Evolutionary conservation across 106 monocot species (phyloP), one percentile per base, ranked within the genome.

Genomic region (Allium fistulosum): DNA sequence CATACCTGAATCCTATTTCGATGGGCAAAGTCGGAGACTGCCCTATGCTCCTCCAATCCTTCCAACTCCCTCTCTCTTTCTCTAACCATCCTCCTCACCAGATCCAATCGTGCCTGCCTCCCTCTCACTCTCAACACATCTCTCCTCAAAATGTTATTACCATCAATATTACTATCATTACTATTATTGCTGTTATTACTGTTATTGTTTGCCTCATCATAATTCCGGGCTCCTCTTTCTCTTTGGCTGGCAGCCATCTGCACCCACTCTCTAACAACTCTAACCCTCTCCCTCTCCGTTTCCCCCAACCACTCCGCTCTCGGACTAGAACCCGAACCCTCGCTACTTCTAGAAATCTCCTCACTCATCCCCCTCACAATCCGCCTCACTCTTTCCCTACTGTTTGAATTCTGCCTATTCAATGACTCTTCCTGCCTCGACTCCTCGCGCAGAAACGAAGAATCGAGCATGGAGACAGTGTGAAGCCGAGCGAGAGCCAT

Each of bases 61-160:
- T 97, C 81, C 14, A 97, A 84, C 72, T 97, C 96, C 69, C 83
- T 81, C 82, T 92, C 74, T 75, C 96, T 77, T 58, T 97, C 96
- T 59, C 78, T 80, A 6, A 61, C 88, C 52, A 84, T 92, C 69
- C 96, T 83, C 92, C 68, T 80, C 13, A 92, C 74, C 72, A 97
- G 69, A 53, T 92, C 91, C 61, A 82, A 76, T 16, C 86, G 85
- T 6, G 91, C 88, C 65, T 88, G 92, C 63, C 91, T 74, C 10
- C 92, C 96, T 8, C 92, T 58, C 18, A 96, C 15, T 72, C 95
- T 86, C 69, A 82, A 76, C 53, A 64, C 11, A 53, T 83, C 76
- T 49, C 72, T 83, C 76, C 81, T 83, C 27, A 59, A 66, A 13
- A 22, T 51, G 26, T 52, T 52, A 46, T 51, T 50, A 10, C 53